Evolutionary conservation across 1,284 basidiomycete species (phyloP).

Genomic region (Apiotrichum porosum): DNA sequence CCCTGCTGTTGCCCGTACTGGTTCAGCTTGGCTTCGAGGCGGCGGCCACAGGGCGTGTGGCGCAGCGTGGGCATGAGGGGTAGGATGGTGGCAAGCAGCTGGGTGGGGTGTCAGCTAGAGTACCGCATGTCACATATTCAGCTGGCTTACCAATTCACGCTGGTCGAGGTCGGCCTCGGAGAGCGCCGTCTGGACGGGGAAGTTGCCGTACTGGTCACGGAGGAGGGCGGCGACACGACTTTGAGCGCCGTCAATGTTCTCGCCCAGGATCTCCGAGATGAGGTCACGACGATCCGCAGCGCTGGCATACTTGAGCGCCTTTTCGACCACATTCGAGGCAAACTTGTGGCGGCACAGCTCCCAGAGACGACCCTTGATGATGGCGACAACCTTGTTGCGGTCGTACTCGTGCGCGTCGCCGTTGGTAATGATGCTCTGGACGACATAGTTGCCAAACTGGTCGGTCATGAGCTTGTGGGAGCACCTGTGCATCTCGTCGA

Average conservation of each 20-base stretch:
- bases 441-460: conserved; percentile 86
- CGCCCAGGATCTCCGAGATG: conserved; percentile 65
- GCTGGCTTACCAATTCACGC: conserved; percentile 27
- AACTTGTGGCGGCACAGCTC: conserved; percentile 86
- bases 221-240: conserved; percentile 29
- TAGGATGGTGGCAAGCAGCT: conserved; percentile 35
- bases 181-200: conserved; percentile 42
- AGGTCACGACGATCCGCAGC: conserved; percentile 61
- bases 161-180: conserved; percentile 29
- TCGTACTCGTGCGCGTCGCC: conserved; percentile 72
- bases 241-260: conserved; percentile 20
- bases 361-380: conserved; percentile 73
- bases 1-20: conserved; percentile 19
- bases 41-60: conserved; percentile 40
- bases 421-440: conserved; percentile 74
- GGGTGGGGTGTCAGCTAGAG: neutral
- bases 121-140: neutral
- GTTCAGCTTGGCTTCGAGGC: conserved; percentile 28
- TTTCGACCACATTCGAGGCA: conserved; percentile 95
- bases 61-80: conserved; percentile 32
- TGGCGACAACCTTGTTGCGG: conserved; percentile 61
- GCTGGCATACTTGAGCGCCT: conserved; percentile 69
- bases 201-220: conserved; percentile 43
- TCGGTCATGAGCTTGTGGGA: conserved; percentile 72
- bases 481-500: conserved; percentile 78